Evolutionary conservation across 176 grass and related monocot species (phyloP).

Genomic region (Oryza rufipogon): DNA sequence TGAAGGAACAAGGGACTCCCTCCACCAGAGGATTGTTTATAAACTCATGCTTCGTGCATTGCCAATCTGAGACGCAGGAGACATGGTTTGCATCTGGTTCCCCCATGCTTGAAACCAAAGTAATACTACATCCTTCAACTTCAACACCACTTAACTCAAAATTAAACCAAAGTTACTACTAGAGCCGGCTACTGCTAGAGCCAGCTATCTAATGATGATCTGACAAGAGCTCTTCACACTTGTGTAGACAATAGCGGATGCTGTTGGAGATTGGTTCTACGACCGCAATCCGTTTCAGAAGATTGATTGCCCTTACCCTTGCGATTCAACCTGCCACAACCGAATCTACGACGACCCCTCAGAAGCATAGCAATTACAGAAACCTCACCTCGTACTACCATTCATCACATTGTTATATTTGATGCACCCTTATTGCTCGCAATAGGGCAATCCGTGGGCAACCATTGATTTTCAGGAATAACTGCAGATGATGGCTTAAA

Average conservation of each 20-base stretch:
- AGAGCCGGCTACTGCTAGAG: neutral
- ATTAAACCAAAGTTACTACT: neutral
- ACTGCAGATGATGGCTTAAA: slow-evolving; percentile 19
- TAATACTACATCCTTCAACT: slow-evolving; percentile 31
- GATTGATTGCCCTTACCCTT: slow-evolving; percentile 75
- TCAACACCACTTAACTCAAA: neutral
- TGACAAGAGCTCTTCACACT: neutral
- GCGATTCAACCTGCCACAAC: slow-evolving; percentile 65
- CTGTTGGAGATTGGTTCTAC: slow-evolving; percentile 74
- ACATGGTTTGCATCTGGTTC: slow-evolving; percentile 54
- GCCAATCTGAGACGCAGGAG: slow-evolving; percentile 66
- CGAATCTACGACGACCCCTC: slow-evolving; percentile 40
- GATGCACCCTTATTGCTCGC: slow-evolving; percentile 27
- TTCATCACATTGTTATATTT: slow-evolving; percentile 39
- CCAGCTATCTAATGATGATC: neutral
- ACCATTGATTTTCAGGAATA: slow-evolving; percentile 41
- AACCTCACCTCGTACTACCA: slow-evolving; percentile 33
- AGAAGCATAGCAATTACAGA: slow-evolving; percentile 56
- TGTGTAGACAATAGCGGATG: slow-evolving; percentile 57
- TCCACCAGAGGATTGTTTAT: slow-evolving; percentile 63
- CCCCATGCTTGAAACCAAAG: slow-evolving; percentile 58
- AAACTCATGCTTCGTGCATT: slow-evolving; percentile 78
- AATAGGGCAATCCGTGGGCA: slow-evolving; percentile 23
- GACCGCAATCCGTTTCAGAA: slow-evolving; percentile 46
- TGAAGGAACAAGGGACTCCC: slow-evolving; percentile 38